These are phyloP conservation scores for Pseudocercospora pini-densiflorae DNA, from an alignment of 2,329 filamentous ascomycete genomes.

Conservation along the genomic window DNA sequence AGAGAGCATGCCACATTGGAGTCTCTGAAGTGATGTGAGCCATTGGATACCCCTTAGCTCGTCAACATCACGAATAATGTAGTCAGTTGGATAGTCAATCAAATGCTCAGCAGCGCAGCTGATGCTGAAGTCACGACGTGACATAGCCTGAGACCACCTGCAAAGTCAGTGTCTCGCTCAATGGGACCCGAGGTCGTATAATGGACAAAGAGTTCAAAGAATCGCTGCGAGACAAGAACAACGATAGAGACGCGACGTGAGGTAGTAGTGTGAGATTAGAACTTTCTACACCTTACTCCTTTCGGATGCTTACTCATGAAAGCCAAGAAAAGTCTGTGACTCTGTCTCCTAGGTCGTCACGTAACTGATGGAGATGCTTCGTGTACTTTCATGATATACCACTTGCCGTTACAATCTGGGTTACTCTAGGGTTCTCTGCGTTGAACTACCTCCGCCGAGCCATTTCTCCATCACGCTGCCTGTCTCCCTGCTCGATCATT, in stretches of 20 bases:
- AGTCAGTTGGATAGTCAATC: background rate
- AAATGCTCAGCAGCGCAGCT: background rate
- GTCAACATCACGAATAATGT: background rate
- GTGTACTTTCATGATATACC: too few species aligned
- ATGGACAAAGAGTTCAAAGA: background rate
- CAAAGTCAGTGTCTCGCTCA: background rate
- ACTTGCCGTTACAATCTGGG: too few species aligned
- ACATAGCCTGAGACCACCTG: background rate
- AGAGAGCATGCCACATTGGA: background rate
- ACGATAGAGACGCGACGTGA: background rate
- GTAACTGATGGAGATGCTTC: too few species aligned
- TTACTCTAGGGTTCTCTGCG: too few species aligned
- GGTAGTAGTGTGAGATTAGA: too few species aligned
- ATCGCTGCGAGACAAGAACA: background rate
- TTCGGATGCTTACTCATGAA: background rate
- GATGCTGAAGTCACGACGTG: background rate
- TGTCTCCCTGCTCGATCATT: too few species aligned
- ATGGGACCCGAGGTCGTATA: background rate
- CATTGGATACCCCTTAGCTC: background rate
- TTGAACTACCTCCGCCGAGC: too few species aligned
- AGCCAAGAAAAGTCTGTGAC: background rate
- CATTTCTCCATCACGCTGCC: too few species aligned
- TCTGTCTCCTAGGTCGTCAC: too few species aligned
- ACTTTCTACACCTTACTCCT: background rate
- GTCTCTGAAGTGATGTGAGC: background rate